phyloP scores from a whole-genome alignment of 768 basidiomycete species.

The Kwoniella bestiolae region DNA sequence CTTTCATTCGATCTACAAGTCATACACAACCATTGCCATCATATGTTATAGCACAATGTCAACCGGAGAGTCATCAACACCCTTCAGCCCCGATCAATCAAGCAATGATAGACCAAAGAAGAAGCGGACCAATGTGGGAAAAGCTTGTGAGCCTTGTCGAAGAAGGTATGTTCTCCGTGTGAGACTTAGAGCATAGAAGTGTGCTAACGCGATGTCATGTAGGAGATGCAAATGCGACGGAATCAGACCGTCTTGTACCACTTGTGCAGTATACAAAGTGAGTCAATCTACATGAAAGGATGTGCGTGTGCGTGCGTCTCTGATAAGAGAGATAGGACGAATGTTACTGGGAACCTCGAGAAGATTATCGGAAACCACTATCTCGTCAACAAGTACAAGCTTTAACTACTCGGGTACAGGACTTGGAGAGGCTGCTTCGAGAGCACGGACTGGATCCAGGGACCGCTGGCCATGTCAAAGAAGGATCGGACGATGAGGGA shows the following conservation, averaged over 20 bases:
- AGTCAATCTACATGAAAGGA: conserved; percentile 3
- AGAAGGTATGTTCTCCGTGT: conserved; percentile 30
- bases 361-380: conserved; percentile 50
- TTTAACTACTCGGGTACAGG: conserved; percentile 40
- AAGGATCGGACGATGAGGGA: conserved; percentile 7
- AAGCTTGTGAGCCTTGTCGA: conserved; percentile 44
- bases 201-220: neutral
- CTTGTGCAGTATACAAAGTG: conserved; percentile 50
- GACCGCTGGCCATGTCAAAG: neutral
- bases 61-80: neutral
- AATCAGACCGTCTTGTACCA: conserved; percentile 43
- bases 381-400: conserved; percentile 49
- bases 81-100: neutral
- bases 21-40: neutral
- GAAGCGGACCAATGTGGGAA: conserved; percentile 35
- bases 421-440: conserved; percentile 41
- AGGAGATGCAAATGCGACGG: conserved; percentile 52
- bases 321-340: conserved; percentile 36
- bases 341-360: conserved; percentile 45
- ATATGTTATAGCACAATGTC: neutral
- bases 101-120: conserved; percentile 19
- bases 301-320: neutral
- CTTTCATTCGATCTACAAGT: no score
- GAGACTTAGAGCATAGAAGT: no score
- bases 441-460: conserved; percentile 38